Evolutionary conservation across 768 basidiomycete species (phyloP).

Genomic region (Suillus lakei): DNA sequence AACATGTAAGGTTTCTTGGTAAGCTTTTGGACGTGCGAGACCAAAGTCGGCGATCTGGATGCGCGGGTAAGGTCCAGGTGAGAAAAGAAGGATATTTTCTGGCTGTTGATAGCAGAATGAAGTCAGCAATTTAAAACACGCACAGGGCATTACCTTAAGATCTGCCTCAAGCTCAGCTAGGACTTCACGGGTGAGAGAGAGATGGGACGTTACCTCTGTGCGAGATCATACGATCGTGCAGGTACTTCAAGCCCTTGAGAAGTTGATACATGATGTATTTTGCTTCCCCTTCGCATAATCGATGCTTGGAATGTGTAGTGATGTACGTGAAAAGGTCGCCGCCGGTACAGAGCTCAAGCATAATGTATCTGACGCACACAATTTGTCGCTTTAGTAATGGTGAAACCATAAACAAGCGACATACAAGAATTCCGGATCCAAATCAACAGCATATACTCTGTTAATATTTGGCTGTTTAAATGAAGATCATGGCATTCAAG

Average conservation of each 20-base stretch:
- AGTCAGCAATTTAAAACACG: neutral
- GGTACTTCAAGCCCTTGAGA: constrained; percentile 68
- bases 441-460: constrained; percentile 71
- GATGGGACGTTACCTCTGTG: constrained; percentile 66
- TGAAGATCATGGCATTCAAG: constrained; percentile 7
- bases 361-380: constrained; percentile 62
- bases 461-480: constrained; percentile 76
- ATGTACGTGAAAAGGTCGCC: constrained; percentile 91
- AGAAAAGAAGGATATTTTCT: constrained; percentile 80
- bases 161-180: constrained; percentile 43
- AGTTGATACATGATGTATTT: constrained; percentile 87
- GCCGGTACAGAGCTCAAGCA: constrained; percentile 84
- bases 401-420: constrained; percentile 18
- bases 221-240: constrained; percentile 74
- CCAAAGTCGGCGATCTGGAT: constrained; percentile 89
- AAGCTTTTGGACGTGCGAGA: constrained; percentile 76
- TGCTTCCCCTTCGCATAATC: constrained; percentile 77
- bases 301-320: constrained; percentile 57
- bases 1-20: constrained; percentile 83
- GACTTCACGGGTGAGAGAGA: constrained; percentile 5
- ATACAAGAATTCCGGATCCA: constrained; percentile 62
- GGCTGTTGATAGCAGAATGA: constrained; percentile 49
- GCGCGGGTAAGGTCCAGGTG: constrained; percentile 85
- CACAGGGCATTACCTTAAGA: constrained; percentile 54
- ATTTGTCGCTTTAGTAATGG: neutral